Conservation (phyloP, 2,329 filamentous ascomycete species). For the Diatrype stigma region DNA sequence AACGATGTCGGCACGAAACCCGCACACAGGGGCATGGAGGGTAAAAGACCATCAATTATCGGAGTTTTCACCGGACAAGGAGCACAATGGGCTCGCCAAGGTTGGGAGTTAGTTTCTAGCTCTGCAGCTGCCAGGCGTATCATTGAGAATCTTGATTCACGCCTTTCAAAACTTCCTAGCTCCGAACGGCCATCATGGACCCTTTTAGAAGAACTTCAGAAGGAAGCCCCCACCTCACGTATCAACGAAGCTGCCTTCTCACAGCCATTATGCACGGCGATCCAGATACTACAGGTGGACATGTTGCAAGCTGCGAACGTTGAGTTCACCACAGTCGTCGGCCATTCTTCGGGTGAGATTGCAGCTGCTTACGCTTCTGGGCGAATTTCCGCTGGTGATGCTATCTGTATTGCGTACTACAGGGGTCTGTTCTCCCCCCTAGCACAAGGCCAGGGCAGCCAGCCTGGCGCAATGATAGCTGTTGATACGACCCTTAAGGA, state of each 20-base stretch:
- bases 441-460: slow-evolving; percentile 1
- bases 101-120: too few relatives aligned
- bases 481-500: slow-evolving; percentile 28
- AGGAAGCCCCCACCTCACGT: slow-evolving; percentile 1
- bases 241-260: slow-evolving; percentile 23
- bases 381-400: slow-evolving; percentile 33
- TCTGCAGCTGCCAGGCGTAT: too few relatives aligned
- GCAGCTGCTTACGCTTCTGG: slow-evolving; percentile 47
- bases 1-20: too few relatives aligned
- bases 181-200: slow-evolving; percentile 24
- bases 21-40: slow-evolving; percentile 1
- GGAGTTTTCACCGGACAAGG: slow-evolving; percentile 24
- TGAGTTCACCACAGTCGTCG: slow-evolving; percentile 33
- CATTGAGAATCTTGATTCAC: slow-evolving; percentile 15
- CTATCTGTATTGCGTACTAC: slow-evolving; percentile 33
- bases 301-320: slow-evolving; percentile 27
- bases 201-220: slow-evolving; percentile 19
- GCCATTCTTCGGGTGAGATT: slow-evolving; percentile 49
- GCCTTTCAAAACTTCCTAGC: slow-evolving; percentile 11
- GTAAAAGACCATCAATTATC: slow-evolving; percentile 8
- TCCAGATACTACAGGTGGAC: slow-evolving; percentile 26
- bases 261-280: slow-evolving; percentile 28
- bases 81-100: slow-evolving; percentile 21
- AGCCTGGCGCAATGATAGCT: slow-evolving; percentile 38
- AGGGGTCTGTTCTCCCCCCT: slow-evolving; percentile 26